These are phyloP conservation scores for Fusarium gaditjirri DNA, from an alignment of 2,329 filamentous ascomycete genomes.

Conservation along the genomic window DNA sequence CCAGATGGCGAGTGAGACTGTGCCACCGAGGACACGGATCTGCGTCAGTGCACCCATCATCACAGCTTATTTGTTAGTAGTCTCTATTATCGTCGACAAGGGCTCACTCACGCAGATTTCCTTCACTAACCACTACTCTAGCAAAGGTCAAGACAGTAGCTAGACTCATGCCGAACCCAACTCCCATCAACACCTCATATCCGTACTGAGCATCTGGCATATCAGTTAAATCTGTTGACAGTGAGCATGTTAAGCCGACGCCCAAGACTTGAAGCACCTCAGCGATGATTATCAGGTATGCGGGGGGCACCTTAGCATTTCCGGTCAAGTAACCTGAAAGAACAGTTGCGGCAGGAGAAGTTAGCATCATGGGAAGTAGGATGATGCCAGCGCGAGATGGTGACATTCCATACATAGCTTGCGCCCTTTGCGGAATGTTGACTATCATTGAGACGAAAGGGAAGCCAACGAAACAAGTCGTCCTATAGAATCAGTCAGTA, in stretches of 20 bases:
- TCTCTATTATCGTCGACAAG: fast-evolving
- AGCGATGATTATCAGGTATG: neutral
- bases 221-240: neutral
- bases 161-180: neutral
- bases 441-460: slow-evolving; percentile 13
- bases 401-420: neutral
- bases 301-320: neutral
- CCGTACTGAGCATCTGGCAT: slow-evolving; percentile 5
- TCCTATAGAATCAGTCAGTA: neutral
- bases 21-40: slow-evolving; percentile 4
- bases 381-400: neutral
- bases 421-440: slow-evolving; percentile 1
- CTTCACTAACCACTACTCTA: neutral
- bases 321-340: neutral
- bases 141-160: neutral
- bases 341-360: neutral
- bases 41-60: slow-evolving; percentile 9
- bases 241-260: neutral
- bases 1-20: slow-evolving; percentile 5
- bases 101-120: neutral
- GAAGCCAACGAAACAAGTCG: neutral
- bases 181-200: slow-evolving; percentile 1
- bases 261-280: neutral
- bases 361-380: slow-evolving; percentile 6
- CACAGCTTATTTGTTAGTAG: neutral